Evolutionary conservation across 305 asterid species (phyloP), one percentile per base, ranked within the genome.

Genomic region (Euphrasia arctica): DNA sequence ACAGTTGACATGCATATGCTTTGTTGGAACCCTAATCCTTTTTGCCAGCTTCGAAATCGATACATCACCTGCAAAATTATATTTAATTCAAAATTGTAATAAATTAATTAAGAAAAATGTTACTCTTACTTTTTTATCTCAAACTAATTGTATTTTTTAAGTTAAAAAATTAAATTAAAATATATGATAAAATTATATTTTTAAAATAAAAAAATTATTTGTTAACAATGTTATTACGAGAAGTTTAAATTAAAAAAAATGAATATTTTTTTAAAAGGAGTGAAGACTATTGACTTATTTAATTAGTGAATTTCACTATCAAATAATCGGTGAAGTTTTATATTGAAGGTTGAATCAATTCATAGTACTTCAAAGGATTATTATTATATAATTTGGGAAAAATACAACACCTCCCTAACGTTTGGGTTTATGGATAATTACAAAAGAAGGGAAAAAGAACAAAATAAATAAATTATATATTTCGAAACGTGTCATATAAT

Each of bases 1-100:
- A 63, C 67, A 63, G 76, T 68, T 74, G 78, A 73, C 75, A 45
- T 12, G 51, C 51, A 45, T 45, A 10, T 43, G 50, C 50, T 43
- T 43, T 43, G 50, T 9, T 43, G 50, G n/a, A 43, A 43, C 50
- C 50, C 50, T 43, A 43, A 43, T 43, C 50, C 1, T 42, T 42
- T 43, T 43, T 9, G 50, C 50, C 50, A 43, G 50, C 50, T 4
- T 12, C 50, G 14, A 43, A 9, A 10, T 43, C 14, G 14, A 43
- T 43, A 9, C 50, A 43, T 43, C 45, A 47, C 51, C 54, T 5
- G 5, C 7, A 13, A 12, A n/a, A 49, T 49, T 49, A 13, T 9
- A 11, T 2, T 51, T 9, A 9, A n/a, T 4, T 18, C 22, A 18
- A 18, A 18, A 18, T 18, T 18, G 22, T 18, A 18, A 18, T 18